Percentiles rank a stretch among this genome's conserved stretches.
Conservation (phyloP, 306 rosid genomes). For the Cucurbita argyrosperma region DNA sequence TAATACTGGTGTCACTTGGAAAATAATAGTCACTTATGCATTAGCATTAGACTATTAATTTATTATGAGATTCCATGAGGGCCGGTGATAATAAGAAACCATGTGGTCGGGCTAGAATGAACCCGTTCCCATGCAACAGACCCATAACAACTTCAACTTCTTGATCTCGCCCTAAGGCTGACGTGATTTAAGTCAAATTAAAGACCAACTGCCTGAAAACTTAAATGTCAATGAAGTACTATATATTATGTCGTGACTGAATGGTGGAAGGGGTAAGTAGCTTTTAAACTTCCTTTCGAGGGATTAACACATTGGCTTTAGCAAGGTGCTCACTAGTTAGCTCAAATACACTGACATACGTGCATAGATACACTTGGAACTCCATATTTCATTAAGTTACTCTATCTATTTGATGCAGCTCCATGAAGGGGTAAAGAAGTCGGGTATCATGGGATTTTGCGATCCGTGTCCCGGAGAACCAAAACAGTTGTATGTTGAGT, state of each 20-base stretch:
- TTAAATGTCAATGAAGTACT: neutral
- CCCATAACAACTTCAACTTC: neutral
- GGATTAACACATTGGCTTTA: too few relatives aligned
- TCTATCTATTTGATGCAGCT: conserved; percentile 46
- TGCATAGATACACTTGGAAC: neutral
- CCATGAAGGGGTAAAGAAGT: conserved; percentile 80
- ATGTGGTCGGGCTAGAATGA: neutral
- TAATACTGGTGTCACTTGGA: neutral
- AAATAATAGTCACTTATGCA: neutral
- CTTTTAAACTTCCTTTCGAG: too few relatives aligned
- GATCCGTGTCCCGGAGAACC: conserved; percentile 88
- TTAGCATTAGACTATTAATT: neutral
- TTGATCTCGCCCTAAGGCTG: neutral
- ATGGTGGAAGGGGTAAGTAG: too few relatives aligned
- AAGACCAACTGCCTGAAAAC: neutral
- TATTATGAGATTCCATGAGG: neutral
- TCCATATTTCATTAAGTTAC: neutral
- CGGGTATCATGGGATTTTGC: conserved; percentile 91
- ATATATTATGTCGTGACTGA: neutral
- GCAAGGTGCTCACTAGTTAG: neutral
- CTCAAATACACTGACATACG: neutral
- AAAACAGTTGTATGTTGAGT: conserved; percentile 60
- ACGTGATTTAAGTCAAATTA: neutral
- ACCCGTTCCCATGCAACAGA: neutral
- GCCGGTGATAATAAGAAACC: neutral